Percentiles rank a stretch among this genome's conserved stretches.
Evolutionary conservation across 768 basidiomycete species (phyloP).

Genomic region (Suillus brevipes): DNA sequence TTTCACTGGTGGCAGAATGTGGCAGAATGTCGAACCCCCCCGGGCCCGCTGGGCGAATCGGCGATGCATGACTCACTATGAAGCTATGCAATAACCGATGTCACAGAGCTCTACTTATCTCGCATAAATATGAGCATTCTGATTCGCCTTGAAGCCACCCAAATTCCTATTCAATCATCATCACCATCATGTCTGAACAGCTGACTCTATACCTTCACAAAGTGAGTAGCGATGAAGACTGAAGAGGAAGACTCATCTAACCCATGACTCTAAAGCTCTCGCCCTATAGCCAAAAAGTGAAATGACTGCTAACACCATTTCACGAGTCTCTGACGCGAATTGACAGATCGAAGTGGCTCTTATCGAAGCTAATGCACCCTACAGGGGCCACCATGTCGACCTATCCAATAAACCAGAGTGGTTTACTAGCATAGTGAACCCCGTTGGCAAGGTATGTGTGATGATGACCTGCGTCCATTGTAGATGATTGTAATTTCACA

Average conservation of each 20-base stretch:
- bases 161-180: background rate
- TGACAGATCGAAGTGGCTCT: constrained; percentile 54
- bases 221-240: constrained; percentile 26
- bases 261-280: constrained; percentile 40
- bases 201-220: constrained; percentile 45
- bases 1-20: too few relatives aligned
- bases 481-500: too few relatives aligned
- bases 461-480: background rate
- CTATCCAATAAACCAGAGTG: constrained; percentile 62
- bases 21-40: too few relatives aligned
- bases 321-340: background rate
- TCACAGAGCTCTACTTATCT: constrained; percentile 7
- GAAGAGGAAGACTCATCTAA: background rate
- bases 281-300: constrained; percentile 55
- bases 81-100: background rate
- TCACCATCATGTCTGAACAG: constrained; percentile 25
- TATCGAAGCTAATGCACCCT: constrained; percentile 48
- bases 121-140: background rate
- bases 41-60: too few relatives aligned
- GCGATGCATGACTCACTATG: too few relatives aligned
- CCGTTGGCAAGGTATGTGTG: constrained; percentile 53
- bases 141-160: background rate
- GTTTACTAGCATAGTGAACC: constrained; percentile 61
- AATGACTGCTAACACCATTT: constrained; percentile 5
- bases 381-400: constrained; percentile 54